A percentile compares a stretch with the other conserved stretches of the same genome.
These are phyloP conservation scores for Torulaspora franciscae DNA, from an alignment of 805 yeast species.

Conservation along the genomic window DNA sequence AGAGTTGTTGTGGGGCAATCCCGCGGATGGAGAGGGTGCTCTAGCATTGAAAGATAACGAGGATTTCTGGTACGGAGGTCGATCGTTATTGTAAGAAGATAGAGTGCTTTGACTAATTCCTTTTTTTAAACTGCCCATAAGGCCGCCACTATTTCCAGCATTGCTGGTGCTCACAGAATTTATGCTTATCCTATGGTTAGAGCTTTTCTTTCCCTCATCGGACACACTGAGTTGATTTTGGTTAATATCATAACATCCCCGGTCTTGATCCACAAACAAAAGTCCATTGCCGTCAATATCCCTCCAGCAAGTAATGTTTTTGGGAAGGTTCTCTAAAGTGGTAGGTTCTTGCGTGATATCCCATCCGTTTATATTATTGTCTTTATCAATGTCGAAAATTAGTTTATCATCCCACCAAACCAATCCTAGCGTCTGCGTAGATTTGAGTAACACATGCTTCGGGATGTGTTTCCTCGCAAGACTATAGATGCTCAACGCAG, in stretches of 20 bases:
- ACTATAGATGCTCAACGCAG: constrained; percentile 64
- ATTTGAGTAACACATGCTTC: constrained; percentile 38
- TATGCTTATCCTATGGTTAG: constrained; percentile 9
- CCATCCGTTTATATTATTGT: constrained; percentile 34
- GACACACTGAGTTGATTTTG: constrained; percentile 5
- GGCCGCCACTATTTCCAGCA: constrained; percentile 5
- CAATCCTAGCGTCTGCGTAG: constrained; percentile 32
- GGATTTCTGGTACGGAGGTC: constrained; percentile 15
- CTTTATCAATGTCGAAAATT: constrained; percentile 35
- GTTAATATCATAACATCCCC: constrained; percentile 23
- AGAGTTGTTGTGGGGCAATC: constrained; percentile 10
- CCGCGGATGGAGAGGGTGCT: constrained; percentile 16
- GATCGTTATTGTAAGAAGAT: constrained; percentile 14
- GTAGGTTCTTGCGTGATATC: constrained; percentile 31
- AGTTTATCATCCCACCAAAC: constrained; percentile 36
- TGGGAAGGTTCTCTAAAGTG: constrained; percentile 28
- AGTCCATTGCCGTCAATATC: constrained; percentile 37
- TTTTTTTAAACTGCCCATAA: constrained; percentile 15
- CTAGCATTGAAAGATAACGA: constrained; percentile 19
- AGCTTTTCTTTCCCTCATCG: constrained; percentile 11
- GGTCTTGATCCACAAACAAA: constrained; percentile 27
- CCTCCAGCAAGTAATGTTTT: constrained; percentile 33
- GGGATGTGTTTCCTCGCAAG: constrained; percentile 71
- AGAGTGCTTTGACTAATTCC: constrained; percentile 20
- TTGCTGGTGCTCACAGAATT: constrained; percentile 4